Conservation (phyloP, 345 rosid species). For the Eucalyptus sideroxylon region DNA sequence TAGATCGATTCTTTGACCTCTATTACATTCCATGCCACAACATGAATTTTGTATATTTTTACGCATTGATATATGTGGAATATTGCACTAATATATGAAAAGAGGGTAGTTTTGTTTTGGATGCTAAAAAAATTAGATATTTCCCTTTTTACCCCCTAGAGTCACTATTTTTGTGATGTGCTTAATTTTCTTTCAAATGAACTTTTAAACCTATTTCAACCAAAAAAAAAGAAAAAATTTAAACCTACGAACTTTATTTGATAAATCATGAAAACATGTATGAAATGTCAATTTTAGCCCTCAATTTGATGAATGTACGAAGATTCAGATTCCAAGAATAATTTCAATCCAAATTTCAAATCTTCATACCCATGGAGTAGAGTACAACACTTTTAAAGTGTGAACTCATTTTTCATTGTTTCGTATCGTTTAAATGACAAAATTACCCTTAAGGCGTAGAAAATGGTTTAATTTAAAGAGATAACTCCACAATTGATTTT, state of each 20-base stretch:
- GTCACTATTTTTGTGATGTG: background rate
- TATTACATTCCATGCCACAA: background rate
- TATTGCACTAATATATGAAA: background rate
- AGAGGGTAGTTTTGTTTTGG: background rate
- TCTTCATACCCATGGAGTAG: background rate
- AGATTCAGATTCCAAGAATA: background rate
- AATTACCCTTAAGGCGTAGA: background rate
- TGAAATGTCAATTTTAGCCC: background rate
- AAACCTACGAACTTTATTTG: background rate
- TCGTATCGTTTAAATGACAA: background rate
- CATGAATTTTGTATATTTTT: background rate
- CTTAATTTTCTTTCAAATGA: background rate
- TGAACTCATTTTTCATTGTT: background rate
- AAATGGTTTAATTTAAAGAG: background rate
- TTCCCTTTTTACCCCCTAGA: background rate
- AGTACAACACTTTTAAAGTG: background rate
- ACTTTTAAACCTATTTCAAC: background rate
- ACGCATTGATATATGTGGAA: rapidly evolving
- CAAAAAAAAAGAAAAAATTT: background rate
- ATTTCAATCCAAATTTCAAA: background rate
- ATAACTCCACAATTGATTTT: background rate
- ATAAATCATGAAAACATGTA: background rate
- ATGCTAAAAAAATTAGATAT: background rate
- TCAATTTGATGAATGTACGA: background rate
- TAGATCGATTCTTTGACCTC: background rate